Evolutionary conservation across 257 asterid genomes (phyloP).

Genomic region (Primulina huaijiensis): DNA sequence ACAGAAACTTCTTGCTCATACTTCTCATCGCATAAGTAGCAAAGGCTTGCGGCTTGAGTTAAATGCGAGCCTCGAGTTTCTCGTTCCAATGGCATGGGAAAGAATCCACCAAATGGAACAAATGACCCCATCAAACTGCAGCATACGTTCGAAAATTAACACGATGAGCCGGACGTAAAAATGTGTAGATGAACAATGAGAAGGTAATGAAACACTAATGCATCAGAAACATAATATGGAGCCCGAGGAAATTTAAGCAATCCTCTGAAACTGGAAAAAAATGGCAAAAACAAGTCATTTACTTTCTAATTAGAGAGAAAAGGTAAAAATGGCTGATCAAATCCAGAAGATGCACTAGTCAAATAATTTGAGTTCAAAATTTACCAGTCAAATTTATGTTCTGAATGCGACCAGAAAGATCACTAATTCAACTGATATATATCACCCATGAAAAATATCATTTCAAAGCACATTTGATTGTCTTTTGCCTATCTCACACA

Average conservation of each 20-base stretch:
- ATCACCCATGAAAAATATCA: not conserved
- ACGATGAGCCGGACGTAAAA: slow-evolving; percentile 28
- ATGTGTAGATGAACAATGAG: slow-evolving; percentile 11
- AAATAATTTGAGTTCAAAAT: slow-evolving; percentile 7
- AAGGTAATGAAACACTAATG: not conserved
- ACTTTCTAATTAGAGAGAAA: not conserved
- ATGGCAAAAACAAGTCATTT: not conserved
- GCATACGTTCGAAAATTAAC: slow-evolving; percentile 35
- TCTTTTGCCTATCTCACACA: slow-evolving; percentile 2
- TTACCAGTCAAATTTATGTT: not conserved
- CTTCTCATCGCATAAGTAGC: slow-evolving; percentile 66
- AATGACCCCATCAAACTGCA: slow-evolving; percentile 95
- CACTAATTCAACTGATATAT: not conserved
- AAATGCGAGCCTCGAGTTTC: slow-evolving; percentile 35
- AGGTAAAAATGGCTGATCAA: slow-evolving; percentile 3
- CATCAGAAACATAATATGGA: not conserved
- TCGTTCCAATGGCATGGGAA: slow-evolving; percentile 68
- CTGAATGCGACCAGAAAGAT: not conserved
- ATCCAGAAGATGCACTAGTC: slow-evolving; percentile 3
- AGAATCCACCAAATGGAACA: slow-evolving; percentile 95
- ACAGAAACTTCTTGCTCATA: slow-evolving; percentile 71
- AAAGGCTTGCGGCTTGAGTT: slow-evolving; percentile 43
- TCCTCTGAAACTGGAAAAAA: slow-evolving; percentile 1
- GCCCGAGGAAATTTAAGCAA: slow-evolving; percentile 4
- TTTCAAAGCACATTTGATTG: slow-evolving; percentile 1